Evolutionary conservation across 2,329 filamentous ascomycete species (phyloP).

Genomic region (Fusarium tuaranense): DNA sequence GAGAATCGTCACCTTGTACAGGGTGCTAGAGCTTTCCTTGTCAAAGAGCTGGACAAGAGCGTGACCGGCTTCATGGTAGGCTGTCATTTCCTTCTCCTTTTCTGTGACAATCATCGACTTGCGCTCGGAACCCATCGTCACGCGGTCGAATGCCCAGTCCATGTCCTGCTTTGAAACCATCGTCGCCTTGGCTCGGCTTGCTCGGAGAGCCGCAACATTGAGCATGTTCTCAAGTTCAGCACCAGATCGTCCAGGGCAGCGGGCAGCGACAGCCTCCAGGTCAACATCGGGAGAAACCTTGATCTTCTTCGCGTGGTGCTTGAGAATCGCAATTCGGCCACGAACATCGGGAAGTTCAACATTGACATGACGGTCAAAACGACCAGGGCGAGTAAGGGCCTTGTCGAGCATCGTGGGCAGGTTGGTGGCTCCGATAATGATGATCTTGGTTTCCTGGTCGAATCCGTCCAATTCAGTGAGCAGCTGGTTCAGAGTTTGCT

Average conservation of each 20-base stretch:
- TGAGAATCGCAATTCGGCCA: slow-evolving; percentile 90
- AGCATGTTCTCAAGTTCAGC: slow-evolving; percentile 97
- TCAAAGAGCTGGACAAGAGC: slow-evolving; percentile 89
- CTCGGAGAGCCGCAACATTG: slow-evolving; percentile 94
- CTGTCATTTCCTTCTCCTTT: slow-evolving; percentile 96
- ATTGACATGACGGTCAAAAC: slow-evolving; percentile 92
- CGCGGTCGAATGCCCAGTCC: slow-evolving; percentile 98
- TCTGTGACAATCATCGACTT: slow-evolving; percentile 90
- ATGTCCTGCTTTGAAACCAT: slow-evolving; percentile 84
- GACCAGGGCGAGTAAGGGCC: slow-evolving; percentile 91
- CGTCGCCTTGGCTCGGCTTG: slow-evolving; percentile 85
- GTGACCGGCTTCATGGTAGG: slow-evolving; percentile 96
- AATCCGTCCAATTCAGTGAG: slow-evolving; percentile 98
- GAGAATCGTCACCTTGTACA: slow-evolving; percentile 98
- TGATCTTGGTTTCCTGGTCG: slow-evolving; percentile 92
- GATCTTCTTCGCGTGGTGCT: slow-evolving; percentile 94
- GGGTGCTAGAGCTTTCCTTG: slow-evolving; percentile 74
- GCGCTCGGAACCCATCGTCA: slow-evolving; percentile 95
- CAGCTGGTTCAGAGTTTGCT: slow-evolving; percentile 97
- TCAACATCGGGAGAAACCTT: slow-evolving; percentile 85
- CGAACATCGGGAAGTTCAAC: slow-evolving; percentile 93
- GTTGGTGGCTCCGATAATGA: slow-evolving; percentile 96
- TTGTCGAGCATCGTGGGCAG: slow-evolving; percentile 95
- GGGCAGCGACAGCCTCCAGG: slow-evolving; percentile 83
- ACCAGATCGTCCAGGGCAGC: slow-evolving; percentile 92